These are phyloP conservation scores for Komagataella kurtzmanii DNA, from an alignment of 805 yeast genomes.

Conservation along the genomic window DNA sequence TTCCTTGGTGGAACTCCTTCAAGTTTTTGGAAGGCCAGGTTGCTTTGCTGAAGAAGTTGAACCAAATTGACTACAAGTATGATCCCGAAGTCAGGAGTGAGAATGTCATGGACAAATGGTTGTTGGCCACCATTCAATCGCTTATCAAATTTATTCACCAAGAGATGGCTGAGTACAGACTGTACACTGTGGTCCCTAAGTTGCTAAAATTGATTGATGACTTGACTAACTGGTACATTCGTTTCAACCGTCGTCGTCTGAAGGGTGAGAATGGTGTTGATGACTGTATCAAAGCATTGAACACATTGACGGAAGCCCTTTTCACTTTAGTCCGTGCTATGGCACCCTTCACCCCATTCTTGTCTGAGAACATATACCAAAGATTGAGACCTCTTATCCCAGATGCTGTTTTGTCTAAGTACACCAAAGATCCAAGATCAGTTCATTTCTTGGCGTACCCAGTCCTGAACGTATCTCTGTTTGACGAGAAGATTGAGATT, in stretches of 20 bases:
- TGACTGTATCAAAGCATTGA: constrained; percentile 78
- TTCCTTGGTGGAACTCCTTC: constrained; percentile 98
- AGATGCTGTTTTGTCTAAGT: constrained; percentile 38
- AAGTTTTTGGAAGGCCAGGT: constrained; percentile 94
- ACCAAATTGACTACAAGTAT: constrained; percentile 57
- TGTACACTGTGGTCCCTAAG: constrained; percentile 93
- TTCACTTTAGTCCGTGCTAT: constrained; percentile 84
- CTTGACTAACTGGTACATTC: constrained; percentile 96
- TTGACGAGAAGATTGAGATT: constrained; percentile 71
- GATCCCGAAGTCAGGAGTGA: constrained; percentile 51
- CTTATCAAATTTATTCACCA: constrained; percentile 72
- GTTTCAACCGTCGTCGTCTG: constrained; percentile 95
- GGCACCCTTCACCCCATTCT: constrained; percentile 98
- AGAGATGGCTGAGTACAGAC: constrained; percentile 84
- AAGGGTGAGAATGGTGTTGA: constrained; percentile 86
- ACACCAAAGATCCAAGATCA: constrained; percentile 53
- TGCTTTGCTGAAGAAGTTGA: constrained; percentile 66
- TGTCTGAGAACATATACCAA: constrained; percentile 82
- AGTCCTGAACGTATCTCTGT: constrained; percentile 61
- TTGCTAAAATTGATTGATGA: constrained; percentile 81
- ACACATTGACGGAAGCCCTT: constrained; percentile 82
- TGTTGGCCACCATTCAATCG: constrained; percentile 91
- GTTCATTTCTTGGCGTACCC: constrained; percentile 95
- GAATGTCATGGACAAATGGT: constrained; percentile 97
- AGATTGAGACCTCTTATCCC: constrained; percentile 51